phyloP scores from a whole-genome alignment of 352 stramenopile species.

The Blastocystis sp. region DNA sequence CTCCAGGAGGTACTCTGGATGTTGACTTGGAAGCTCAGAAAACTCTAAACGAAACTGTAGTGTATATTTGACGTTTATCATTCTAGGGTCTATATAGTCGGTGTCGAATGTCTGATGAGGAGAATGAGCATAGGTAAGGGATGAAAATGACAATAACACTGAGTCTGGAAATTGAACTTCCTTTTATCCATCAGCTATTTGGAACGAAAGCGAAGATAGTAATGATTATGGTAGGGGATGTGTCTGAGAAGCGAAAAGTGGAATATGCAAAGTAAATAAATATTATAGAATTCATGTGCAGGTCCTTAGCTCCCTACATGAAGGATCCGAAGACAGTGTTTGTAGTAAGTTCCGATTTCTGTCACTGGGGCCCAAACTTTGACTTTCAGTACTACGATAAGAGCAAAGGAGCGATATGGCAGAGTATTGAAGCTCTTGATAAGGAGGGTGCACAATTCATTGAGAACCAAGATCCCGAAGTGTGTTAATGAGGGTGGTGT shows the following conservation, averaged over 20 bases:
- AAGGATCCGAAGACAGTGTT: constrained; percentile 86
- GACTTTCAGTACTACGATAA: constrained; percentile 82
- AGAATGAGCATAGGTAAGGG: constrained; percentile 26
- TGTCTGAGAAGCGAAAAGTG: neutral
- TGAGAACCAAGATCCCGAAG: constrained; percentile 79
- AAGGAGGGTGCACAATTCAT: constrained; percentile 79
- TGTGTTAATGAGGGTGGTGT: neutral
- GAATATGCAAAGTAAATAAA: neutral
- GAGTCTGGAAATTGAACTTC: constrained; percentile 35
- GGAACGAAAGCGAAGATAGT: constrained; percentile 1
- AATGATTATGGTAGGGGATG: constrained; percentile 29
- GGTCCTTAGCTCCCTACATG: constrained; percentile 81
- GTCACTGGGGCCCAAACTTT: constrained; percentile 89
- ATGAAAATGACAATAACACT: neutral
- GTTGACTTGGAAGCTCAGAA: constrained; percentile 45
- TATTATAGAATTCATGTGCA: neutral
- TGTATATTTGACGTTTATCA: neutral
- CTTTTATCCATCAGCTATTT: constrained; percentile 37
- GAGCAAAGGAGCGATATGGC: constrained; percentile 81
- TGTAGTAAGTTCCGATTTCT: constrained; percentile 94
- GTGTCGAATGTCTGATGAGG: constrained; percentile 17
- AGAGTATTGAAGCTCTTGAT: constrained; percentile 92
- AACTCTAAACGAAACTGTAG: constrained; percentile 3
- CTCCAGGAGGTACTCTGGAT: neutral
- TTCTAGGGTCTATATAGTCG: neutral